Evolutionary conservation across 306 rosid genomes (phyloP).

Genomic region (Albizia julibrissin): DNA sequence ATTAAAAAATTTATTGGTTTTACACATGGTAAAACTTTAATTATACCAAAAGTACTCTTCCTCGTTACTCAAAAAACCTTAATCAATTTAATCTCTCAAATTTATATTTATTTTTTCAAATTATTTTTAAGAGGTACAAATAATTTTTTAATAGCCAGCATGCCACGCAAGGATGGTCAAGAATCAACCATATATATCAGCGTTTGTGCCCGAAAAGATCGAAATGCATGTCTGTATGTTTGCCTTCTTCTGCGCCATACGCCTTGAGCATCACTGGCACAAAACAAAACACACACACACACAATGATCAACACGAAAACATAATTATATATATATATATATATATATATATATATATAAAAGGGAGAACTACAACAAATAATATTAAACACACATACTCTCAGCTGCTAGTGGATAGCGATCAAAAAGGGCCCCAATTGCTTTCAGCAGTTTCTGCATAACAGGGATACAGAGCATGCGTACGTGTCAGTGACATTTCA

Average conservation of each 20-base stretch:
- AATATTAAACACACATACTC: slow-evolving; percentile 32
- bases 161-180: background rate
- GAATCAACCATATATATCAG: background rate
- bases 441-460: slow-evolving; percentile 49
- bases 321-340: background rate
- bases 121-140: too few species aligned
- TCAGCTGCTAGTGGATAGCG: slow-evolving; percentile 49
- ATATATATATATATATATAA: too few species aligned
- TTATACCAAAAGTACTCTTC: too few species aligned
- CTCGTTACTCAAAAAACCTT: too few species aligned
- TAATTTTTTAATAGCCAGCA: background rate
- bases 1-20: too few species aligned
- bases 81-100: too few species aligned
- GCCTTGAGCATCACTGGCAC: background rate
- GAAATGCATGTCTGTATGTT: background rate
- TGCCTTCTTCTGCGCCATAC: background rate
- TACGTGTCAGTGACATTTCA: background rate
- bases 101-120: too few species aligned
- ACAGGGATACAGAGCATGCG: background rate
- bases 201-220: background rate
- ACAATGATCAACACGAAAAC: background rate
- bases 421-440: slow-evolving; percentile 40
- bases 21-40: too few species aligned
- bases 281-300: background rate
- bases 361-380: background rate